Base-by-base conservation (phyloP, 306 rosid species). In the Vachellia pachyceras region DNA sequence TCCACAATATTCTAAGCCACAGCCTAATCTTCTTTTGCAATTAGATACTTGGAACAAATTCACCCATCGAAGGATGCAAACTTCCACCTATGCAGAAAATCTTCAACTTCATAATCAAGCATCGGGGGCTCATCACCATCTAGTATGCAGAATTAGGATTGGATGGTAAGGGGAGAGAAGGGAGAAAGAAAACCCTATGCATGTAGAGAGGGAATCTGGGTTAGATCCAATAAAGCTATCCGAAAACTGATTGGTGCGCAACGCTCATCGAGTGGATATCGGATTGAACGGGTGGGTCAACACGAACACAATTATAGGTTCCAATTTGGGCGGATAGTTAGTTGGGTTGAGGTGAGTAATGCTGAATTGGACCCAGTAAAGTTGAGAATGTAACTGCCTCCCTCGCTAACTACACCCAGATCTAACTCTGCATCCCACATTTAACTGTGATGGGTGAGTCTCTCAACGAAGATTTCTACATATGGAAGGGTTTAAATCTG, bases 151-250 rank as follows among this genome's bases (percentile, higher is more conserved):
- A 35, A 37, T 75, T 74, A 78, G 89, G 88, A 84, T 77, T 82
- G 82, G 86, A 84, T 82, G 25, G 84, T 39, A 79, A 83, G 83
- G 61, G 57, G 73, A 65, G 85, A 25, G 55, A 64, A 18, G 44
- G 25, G 45, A 49, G 75, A 61, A 54, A 49, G 75, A 61, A 54
- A 85, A 87, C 91, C 93, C 89, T 89, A 77, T 40, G 75, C 73
- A 40, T 46, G 14, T 66, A 20, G 58, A 76, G 39, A 39, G 39
- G 33, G 78, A 76, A 85, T 49, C 58, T 89, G 88, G 93, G 89
- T 88, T 73, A 78, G 90, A 37, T 85, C 93, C 87, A 90, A 87
- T 75, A 22, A 29, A 60, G 52, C 75, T 46, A 37, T 11, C 39
- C 85, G 85, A 83, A 36, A 18, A 60, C 60, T 40, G 41, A 58